Percentiles rank a stretch among this genome's conserved stretches.
phyloP scores from a whole-genome alignment of 1,139 yeast species.

The Debaryomycetaceae sp. region DNA sequence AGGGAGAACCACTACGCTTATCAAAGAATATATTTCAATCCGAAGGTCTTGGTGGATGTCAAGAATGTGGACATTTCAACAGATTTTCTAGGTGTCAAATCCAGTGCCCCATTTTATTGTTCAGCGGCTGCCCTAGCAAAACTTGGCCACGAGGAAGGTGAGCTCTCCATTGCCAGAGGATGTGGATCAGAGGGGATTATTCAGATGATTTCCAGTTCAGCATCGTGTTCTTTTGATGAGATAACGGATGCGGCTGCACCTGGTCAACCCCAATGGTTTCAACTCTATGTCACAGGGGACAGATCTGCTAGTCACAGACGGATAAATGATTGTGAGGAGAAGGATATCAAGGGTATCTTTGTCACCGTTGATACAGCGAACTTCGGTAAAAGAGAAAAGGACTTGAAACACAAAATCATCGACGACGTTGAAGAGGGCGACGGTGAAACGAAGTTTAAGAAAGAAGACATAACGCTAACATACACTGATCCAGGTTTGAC shows the following conservation, averaged over 20 bases:
- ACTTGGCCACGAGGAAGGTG: conserved; percentile 57
- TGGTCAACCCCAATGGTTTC: conserved; percentile 33
- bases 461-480: conserved; percentile 11
- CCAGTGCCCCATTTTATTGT: conserved; percentile 53
- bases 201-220: conserved; percentile 57
- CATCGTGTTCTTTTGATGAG: conserved; percentile 55
- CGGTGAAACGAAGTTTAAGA: conserved; percentile 7
- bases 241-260: conserved; percentile 44
- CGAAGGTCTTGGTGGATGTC: conserved; percentile 68
- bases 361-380: conserved; percentile 26
- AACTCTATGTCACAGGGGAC: conserved; percentile 45
- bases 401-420: conserved; percentile 14
- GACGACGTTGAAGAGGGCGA: conserved; percentile 9
- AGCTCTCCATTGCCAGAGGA: conserved; percentile 46
- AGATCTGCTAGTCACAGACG: conserved; percentile 14
- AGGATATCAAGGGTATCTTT: conserved; percentile 23
- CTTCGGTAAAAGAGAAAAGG: conserved; percentile 25
- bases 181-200: conserved; percentile 44
- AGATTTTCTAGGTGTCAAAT: conserved; percentile 45
- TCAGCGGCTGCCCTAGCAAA: conserved; percentile 58
- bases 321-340: conserved; percentile 16
- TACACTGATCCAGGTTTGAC: conserved; percentile 10
- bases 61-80: conserved; percentile 47
- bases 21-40: conserved; percentile 77
- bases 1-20: conserved; percentile 83